A percentile compares a stretch with the other conserved stretches of the same genome.
phyloP scores from a whole-genome alignment of 2,329 filamentous ascomycete species.

The Coccinonectria pachysandricola region DNA sequence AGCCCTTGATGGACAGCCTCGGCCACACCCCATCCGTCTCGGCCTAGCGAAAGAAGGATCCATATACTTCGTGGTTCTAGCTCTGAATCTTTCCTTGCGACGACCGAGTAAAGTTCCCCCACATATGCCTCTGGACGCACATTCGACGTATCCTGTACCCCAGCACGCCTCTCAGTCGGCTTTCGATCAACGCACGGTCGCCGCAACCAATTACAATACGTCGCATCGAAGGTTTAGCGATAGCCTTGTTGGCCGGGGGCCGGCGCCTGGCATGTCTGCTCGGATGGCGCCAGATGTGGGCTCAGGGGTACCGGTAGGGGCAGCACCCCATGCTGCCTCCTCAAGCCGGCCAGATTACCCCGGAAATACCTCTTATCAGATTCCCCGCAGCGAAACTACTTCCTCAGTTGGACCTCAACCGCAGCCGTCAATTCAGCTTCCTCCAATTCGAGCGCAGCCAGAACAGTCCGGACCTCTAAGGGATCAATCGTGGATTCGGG shows the following conservation, averaged over 20 bases:
- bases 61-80: conserved; percentile 50
- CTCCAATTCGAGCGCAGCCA: conserved; percentile 35
- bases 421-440: conserved; percentile 33
- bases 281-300: conserved; percentile 25
- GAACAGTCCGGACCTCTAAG: conserved; percentile 14
- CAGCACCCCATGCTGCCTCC: conserved; percentile 33
- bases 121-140: conserved; percentile 32
- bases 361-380: conserved; percentile 38
- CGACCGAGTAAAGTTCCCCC: conserved; percentile 36
- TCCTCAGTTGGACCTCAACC: conserved; percentile 23
- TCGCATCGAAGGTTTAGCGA: conserved; percentile 31
- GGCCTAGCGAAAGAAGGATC: conserved; percentile 51
- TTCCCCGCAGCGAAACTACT: conserved; percentile 41
- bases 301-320: conserved; percentile 4
- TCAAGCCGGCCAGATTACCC: conserved; percentile 35
- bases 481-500: conserved; percentile 28
- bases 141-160: conserved; percentile 31
- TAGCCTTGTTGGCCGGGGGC: conserved; percentile 13
- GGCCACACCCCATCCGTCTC: conserved; percentile 40
- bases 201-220: conserved; percentile 38
- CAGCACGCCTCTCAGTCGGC: conserved; percentile 19
- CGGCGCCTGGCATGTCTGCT: conserved; percentile 17
- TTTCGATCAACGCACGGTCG: conserved; percentile 35
- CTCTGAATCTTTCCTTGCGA: conserved; percentile 29
- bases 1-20: conserved; percentile 39